These are phyloP conservation scores for Sarcodon aspratus DNA, from an alignment of 768 basidiomycete species.

Conservation along the genomic window DNA sequence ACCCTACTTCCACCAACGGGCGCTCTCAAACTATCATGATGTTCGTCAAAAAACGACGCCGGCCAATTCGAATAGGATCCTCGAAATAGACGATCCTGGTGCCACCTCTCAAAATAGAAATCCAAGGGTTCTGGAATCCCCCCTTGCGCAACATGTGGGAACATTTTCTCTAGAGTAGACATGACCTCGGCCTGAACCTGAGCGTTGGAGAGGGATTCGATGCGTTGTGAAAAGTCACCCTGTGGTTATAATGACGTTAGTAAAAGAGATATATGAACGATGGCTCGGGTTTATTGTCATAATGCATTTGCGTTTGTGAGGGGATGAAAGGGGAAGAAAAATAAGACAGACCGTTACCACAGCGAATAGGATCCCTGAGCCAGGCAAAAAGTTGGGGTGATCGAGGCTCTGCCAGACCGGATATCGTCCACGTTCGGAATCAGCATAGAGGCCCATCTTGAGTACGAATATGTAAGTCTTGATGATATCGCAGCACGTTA, in stretches of 20 bases:
- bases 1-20: slow-evolving; percentile 33
- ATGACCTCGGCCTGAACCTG: slow-evolving; percentile 42
- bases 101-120: slow-evolving; percentile 48
- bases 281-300: background rate
- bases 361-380: slow-evolving; percentile 44
- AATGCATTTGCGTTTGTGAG: background rate
- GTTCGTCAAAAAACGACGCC: slow-evolving; percentile 39
- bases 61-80: slow-evolving; percentile 68
- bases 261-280: background rate
- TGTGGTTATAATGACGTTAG: slow-evolving; percentile 9
- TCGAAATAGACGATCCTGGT: slow-evolving; percentile 35
- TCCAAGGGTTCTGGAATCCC: slow-evolving; percentile 41
- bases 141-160: slow-evolving; percentile 26
- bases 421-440: slow-evolving; percentile 45
- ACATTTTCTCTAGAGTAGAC: slow-evolving; percentile 45
- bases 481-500: too few species aligned
- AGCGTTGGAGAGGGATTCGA: slow-evolving; percentile 37
- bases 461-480: background rate
- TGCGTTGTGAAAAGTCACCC: slow-evolving; percentile 47
- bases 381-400: slow-evolving; percentile 43
- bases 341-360: slow-evolving; percentile 30
- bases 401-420: slow-evolving; percentile 62
- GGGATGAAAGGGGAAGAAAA: background rate
- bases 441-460: slow-evolving; percentile 48
- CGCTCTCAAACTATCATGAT: slow-evolving; percentile 43